These are phyloP conservation scores for Annulohypoxylon stygium DNA, from an alignment of 495 filamentous ascomycete genomes.

Conservation along the genomic window DNA sequence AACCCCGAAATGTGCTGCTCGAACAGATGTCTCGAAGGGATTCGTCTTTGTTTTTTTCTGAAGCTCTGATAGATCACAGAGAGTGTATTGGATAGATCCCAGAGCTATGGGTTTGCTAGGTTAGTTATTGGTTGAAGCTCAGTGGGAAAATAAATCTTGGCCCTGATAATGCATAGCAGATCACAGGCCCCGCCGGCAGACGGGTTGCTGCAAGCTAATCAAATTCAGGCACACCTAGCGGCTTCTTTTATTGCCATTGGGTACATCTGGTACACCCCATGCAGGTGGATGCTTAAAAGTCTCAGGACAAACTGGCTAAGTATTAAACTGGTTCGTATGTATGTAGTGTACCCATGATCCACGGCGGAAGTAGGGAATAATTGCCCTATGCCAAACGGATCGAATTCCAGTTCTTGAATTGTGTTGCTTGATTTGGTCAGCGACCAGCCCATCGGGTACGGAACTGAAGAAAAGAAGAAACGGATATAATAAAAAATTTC, in stretches of 20 bases:
- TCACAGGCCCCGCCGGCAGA: constrained; percentile 39
- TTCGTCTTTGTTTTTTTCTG: constrained; percentile 29
- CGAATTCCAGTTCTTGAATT: constrained; percentile 8
- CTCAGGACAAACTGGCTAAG: constrained; percentile 15
- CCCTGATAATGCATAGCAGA: constrained; percentile 48
- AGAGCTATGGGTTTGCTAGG: constrained; percentile 32
- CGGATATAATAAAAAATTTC: not conserved
- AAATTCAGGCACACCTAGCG: constrained; percentile 38
- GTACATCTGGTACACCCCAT: constrained; percentile 24
- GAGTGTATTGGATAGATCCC: constrained; percentile 23
- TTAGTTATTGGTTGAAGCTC: constrained; percentile 36
- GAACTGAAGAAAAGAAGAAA: not conserved
- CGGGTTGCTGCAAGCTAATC: constrained; percentile 47
- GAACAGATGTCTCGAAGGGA: constrained; percentile 40
- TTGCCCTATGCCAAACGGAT: not conserved
- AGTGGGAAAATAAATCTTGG: constrained; percentile 42
- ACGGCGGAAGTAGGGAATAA: constrained; percentile 1
- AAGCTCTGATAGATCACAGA: constrained; percentile 31
- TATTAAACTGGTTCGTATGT: constrained; percentile 6
- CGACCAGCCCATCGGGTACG: not conserved
- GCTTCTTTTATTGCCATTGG: constrained; percentile 25
- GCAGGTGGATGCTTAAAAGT: constrained; percentile 25
- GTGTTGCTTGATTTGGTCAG: constrained; percentile 3
- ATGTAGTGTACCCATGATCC: constrained; percentile 11
- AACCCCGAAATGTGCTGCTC: constrained; percentile 11